Evolutionary conservation across 2,329 filamentous ascomycete genomes (phyloP).

Genomic region (Fusarium napiforme): DNA sequence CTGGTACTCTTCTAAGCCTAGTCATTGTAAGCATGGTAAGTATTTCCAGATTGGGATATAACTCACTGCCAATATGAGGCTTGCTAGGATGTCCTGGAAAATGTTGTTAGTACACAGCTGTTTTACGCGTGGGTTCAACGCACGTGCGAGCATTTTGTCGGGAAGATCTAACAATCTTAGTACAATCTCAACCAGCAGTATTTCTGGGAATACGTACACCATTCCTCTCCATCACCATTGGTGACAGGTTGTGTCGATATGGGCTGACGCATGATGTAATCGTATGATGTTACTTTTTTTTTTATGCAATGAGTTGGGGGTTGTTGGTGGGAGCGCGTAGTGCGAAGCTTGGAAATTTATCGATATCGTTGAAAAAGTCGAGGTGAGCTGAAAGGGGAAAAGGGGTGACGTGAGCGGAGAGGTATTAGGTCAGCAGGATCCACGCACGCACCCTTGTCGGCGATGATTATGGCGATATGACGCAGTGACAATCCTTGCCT

Average conservation of each 20-base stretch:
- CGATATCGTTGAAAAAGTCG: slow-evolving; percentile 1
- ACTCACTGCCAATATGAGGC: slow-evolving; percentile 36
- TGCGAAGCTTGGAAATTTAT: slow-evolving; percentile 6
- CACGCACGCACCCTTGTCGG: background rate
- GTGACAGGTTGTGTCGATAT: slow-evolving; percentile 1
- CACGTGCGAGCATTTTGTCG: slow-evolving; percentile 38
- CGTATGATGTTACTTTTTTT: background rate
- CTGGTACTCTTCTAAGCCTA: slow-evolving; percentile 71
- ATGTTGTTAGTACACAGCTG: slow-evolving; percentile 7
- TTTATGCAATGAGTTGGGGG: background rate
- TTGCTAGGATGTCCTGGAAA: slow-evolving; percentile 33
- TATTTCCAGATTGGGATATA: background rate
- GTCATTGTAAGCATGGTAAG: fast-evolving
- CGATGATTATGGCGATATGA: background rate
- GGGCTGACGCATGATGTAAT: slow-evolving; percentile 21
- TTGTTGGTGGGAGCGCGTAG: background rate
- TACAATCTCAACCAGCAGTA: background rate
- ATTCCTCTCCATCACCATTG: slow-evolving; percentile 22
- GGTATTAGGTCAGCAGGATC: slow-evolving; percentile 30
- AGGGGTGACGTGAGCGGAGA: slow-evolving; percentile 5
- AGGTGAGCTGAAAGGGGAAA: slow-evolving; percentile 32
- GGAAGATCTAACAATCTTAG: slow-evolving; percentile 24
- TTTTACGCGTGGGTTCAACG: slow-evolving; percentile 6
- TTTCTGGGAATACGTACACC: slow-evolving; percentile 23
- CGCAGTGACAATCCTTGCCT: background rate